A percentile compares a stretch with the other conserved stretches of the same genome.
Evolutionary conservation across 2,329 filamentous ascomycete species (phyloP).

Genomic region (Ceratocystis cubensis): DNA sequence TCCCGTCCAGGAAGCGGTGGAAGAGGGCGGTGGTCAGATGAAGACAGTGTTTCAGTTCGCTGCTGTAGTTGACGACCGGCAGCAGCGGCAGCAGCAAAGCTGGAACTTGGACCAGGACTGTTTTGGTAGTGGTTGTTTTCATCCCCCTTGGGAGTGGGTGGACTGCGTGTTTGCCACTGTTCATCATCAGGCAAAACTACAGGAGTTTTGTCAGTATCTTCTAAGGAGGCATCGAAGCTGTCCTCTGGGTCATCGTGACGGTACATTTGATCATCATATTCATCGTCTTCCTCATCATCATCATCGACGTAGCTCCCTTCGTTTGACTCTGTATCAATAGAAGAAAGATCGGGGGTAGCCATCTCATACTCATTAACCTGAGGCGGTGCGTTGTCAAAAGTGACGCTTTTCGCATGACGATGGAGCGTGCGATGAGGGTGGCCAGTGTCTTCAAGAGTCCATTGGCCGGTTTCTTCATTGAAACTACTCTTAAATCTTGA

Average conservation of each 20-base stretch:
- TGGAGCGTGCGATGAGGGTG: constrained; percentile 57
- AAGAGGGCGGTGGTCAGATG: constrained; percentile 71
- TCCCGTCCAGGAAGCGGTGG: constrained; percentile 64
- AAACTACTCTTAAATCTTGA: constrained; percentile 54
- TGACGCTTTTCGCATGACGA: constrained; percentile 90
- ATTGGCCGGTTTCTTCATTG: constrained; percentile 55
- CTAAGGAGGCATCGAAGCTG: constrained; percentile 89
- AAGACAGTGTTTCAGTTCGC: constrained; percentile 59
- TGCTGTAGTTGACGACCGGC: constrained; percentile 43
- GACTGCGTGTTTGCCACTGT: constrained; percentile 51
- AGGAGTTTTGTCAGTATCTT: constrained; percentile 93
- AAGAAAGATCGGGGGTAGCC: constrained; percentile 92
- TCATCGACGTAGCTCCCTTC: constrained; percentile 88
- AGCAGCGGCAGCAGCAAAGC: constrained; percentile 30
- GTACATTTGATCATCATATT: constrained; percentile 51
- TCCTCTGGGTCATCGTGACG: constrained; percentile 46
- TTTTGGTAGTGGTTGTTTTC: constrained; percentile 52
- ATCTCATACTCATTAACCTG: constrained; percentile 97
- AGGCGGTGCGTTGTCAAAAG: constrained; percentile 85
- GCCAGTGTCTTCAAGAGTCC: constrained; percentile 52
- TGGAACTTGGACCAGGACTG: constrained; percentile 51
- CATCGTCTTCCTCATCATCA: constrained; percentile 60
- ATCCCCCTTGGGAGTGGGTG: constrained; percentile 28
- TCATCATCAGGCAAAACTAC: constrained; percentile 87
- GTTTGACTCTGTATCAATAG: constrained; percentile 74